Evolutionary conservation across 2,329 filamentous ascomycete species (phyloP).

Genomic region (Zopfia rhizophila): DNA sequence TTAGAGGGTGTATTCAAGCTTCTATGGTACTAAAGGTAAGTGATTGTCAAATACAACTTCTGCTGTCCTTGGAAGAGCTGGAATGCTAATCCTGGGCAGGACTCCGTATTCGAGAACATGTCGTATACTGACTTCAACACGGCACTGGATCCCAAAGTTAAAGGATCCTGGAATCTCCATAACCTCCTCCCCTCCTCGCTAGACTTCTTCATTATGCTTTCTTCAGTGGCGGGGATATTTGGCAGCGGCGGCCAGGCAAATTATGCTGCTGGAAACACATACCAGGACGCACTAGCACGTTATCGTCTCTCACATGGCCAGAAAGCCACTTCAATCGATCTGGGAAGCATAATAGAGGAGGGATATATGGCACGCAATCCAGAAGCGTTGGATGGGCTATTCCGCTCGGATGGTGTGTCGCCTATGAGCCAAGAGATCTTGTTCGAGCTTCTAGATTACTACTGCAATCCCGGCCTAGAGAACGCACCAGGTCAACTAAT

Average conservation of each 20-base stretch:
- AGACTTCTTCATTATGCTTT: conserved; percentile 40
- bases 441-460: background rate
- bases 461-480: background rate
- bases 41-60: too few relatives aligned
- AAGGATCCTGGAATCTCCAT: conserved; percentile 46
- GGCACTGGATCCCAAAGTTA: conserved; percentile 39
- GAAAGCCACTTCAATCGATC: conserved; percentile 27
- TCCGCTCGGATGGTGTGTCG: too few relatives aligned
- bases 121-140: conserved; percentile 21
- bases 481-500: background rate
- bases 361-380: conserved; percentile 18
- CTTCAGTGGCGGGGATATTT: conserved; percentile 30
- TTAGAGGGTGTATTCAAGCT: conserved; percentile 36
- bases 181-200: conserved; percentile 21
- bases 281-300: conserved; percentile 34
- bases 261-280: conserved; percentile 39
- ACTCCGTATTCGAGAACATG: conserved; percentile 35
- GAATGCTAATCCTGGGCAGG: too few relatives aligned
- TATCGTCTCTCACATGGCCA: conserved; percentile 30
- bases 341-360: conserved; percentile 26
- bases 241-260: conserved; percentile 33
- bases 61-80: too few relatives aligned
- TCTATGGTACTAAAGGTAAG: conserved; percentile 30
- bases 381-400: too few relatives aligned
- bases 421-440: background rate